Evolutionary conservation across 1,284 basidiomycete genomes (phyloP).

Genomic region (Caloboletus firmus): DNA sequence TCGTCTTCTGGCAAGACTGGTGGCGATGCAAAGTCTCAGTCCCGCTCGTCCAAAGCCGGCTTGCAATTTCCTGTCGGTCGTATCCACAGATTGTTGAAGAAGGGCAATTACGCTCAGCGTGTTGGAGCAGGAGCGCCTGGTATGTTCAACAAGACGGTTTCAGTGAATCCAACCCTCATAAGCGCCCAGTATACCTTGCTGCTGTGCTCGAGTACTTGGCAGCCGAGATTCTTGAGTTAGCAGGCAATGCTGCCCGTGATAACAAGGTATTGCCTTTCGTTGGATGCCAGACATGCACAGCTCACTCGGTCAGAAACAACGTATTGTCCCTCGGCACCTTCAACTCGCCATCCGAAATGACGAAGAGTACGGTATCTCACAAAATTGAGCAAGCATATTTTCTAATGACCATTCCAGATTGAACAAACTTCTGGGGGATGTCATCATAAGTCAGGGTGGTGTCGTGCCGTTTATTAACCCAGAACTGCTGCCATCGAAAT

Average conservation of each 20-base stretch:
- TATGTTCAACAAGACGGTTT: constrained; percentile 2
- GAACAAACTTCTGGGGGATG: constrained; percentile 71
- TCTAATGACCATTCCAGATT: constrained; percentile 41
- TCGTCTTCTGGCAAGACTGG: constrained; percentile 56
- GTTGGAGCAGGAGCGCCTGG: constrained; percentile 62
- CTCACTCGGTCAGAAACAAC: constrained; percentile 51
- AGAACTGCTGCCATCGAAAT: constrained; percentile 65
- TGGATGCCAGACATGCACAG: too few relatives aligned
- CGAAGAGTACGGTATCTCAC: constrained; percentile 54
- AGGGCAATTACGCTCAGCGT: constrained; percentile 71
- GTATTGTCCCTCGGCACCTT: constrained; percentile 83
- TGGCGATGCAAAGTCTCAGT: constrained; percentile 55
- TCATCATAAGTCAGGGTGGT: constrained; percentile 84
- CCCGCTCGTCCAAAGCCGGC: constrained; percentile 83
- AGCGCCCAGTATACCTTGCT: constrained; percentile 63
- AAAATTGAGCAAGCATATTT: not conserved
- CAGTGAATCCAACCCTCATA: not conserved
- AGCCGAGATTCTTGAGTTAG: constrained; percentile 77
- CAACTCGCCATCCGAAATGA: constrained; percentile 86
- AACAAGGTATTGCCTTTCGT: constrained; percentile 44
- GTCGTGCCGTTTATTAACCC: constrained; percentile 64
- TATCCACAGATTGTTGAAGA: constrained; percentile 76
- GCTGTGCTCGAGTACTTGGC: constrained; percentile 74
- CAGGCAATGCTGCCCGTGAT: constrained; percentile 68
- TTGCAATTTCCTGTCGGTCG: constrained; percentile 83